Conservation (phyloP, 495 filamentous ascomycete genomes). For the Chaetomium fimeti region DNA sequence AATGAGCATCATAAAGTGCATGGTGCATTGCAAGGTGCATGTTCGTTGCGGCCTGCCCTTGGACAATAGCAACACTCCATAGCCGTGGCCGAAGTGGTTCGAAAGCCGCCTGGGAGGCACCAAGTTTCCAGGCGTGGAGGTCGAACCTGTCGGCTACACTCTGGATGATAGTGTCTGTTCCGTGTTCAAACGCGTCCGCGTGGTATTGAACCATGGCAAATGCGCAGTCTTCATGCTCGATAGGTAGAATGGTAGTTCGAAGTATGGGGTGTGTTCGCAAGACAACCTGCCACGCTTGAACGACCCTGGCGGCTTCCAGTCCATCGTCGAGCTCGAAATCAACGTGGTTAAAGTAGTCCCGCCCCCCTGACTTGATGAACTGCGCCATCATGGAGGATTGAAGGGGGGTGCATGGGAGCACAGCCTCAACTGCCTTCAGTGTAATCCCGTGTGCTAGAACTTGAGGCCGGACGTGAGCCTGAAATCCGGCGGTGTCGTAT, state of each 20-base stretch:
- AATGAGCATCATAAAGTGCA: conserved; percentile 75
- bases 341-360: conserved; percentile 62
- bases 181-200: neutral
- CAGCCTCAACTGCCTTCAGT: conserved; percentile 36
- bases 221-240: conserved; percentile 56
- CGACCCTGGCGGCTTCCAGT: conserved; percentile 34
- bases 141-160: conserved; percentile 24
- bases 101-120: conserved; percentile 19
- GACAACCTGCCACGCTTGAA: conserved; percentile 57
- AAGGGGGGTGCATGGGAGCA: conserved; percentile 63
- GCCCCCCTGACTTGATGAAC: conserved; percentile 55
- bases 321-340: conserved; percentile 42
- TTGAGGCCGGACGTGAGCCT: conserved; percentile 31
- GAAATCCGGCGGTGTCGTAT: conserved; percentile 48
- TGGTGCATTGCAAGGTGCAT: conserved; percentile 59
- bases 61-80: conserved; percentile 36
- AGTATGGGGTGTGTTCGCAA: conserved; percentile 62
- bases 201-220: conserved; percentile 67
- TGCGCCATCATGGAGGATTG: conserved; percentile 64
- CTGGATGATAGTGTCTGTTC: neutral
- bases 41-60: conserved; percentile 35
- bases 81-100: conserved; percentile 23
- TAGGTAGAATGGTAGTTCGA: conserved; percentile 63
- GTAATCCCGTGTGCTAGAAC: conserved; percentile 19
- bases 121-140: conserved; percentile 34